phyloP scores from a whole-genome alignment of 1,139 yeast genomes.

The Scheffersomyces parashehatae region DNA sequence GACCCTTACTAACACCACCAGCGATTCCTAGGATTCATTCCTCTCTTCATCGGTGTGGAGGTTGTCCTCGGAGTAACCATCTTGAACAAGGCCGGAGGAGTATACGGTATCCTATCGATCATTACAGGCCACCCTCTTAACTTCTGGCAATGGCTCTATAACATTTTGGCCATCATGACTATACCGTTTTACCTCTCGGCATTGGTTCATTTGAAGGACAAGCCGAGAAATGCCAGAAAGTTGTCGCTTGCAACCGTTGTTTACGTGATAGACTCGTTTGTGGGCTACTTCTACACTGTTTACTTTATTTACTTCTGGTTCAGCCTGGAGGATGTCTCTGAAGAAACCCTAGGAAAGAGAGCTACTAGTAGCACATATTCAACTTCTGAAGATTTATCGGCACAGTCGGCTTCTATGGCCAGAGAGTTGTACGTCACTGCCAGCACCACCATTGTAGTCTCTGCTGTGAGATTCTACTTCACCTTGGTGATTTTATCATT shows the following conservation, averaged over 20 bases:
- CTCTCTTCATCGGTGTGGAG: constrained; percentile 88
- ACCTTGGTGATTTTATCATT: constrained; percentile 64
- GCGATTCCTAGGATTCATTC: constrained; percentile 63
- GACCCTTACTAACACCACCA: constrained; percentile 8
- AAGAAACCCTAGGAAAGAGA: constrained; percentile 8
- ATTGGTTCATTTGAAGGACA: constrained; percentile 39
- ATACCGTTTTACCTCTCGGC: constrained; percentile 72
- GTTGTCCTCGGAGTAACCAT: constrained; percentile 75
- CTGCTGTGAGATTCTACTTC: constrained; percentile 64
- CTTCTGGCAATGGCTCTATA: constrained; percentile 81
- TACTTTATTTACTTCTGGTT: constrained; percentile 82
- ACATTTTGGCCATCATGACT: constrained; percentile 61
- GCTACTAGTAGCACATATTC: constrained; percentile 1
- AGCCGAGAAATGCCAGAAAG: constrained; percentile 35
- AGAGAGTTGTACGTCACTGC: constrained; percentile 74
- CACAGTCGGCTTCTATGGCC: constrained; percentile 66
- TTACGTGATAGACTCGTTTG: constrained; percentile 65
- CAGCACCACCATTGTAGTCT: constrained; percentile 52
- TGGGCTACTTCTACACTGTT: constrained; percentile 68
- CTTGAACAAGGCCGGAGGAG: constrained; percentile 86
- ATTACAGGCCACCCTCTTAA: constrained; percentile 89
- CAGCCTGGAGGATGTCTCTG: constrained; percentile 38
- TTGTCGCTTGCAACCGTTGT: constrained; percentile 64
- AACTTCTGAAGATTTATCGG: constrained; percentile 16
- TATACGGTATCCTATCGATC: constrained; percentile 81